phyloP scores from a whole-genome alignment of 345 rosid genomes.

The Cardiospermum halicacabum region DNA sequence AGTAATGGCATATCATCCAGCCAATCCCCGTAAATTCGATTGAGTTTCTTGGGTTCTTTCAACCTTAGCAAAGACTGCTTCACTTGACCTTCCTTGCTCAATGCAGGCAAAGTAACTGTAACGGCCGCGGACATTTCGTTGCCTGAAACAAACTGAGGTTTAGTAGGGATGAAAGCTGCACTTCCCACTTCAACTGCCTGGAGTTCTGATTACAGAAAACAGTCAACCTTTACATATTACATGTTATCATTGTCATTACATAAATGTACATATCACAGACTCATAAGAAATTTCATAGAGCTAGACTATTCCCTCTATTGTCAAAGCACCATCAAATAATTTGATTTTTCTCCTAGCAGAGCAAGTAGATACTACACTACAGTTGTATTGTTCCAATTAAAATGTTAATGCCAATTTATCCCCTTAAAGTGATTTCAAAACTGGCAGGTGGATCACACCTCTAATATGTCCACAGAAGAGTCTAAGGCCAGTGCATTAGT shows the following conservation, averaged over 20 bases:
- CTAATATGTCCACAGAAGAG: neutral
- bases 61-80: slow-evolving; percentile 68
- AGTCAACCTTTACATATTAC: slow-evolving; percentile 4
- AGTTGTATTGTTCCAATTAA: no score
- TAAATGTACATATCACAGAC: neutral
- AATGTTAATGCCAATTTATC: neutral
- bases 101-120: slow-evolving; percentile 27
- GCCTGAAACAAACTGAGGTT: slow-evolving; percentile 28
- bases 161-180: slow-evolving; percentile 27
- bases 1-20: slow-evolving; percentile 76
- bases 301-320: neutral
- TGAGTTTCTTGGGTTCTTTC: slow-evolving; percentile 81
- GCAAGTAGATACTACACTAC: no score
- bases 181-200: slow-evolving; percentile 39
- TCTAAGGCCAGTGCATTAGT: neutral
- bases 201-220: slow-evolving; percentile 46
- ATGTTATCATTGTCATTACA: neutral
- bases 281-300: neutral
- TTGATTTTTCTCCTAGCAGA: no score
- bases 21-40: slow-evolving; percentile 90
- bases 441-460: neutral
- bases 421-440: neutral
- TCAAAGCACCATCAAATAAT: neutral
- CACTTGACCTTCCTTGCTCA: slow-evolving; percentile 43
- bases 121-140: slow-evolving; percentile 38